Conservation (phyloP, 1,284 basidiomycete species). For the Mycosarcoma maydis region DNA sequence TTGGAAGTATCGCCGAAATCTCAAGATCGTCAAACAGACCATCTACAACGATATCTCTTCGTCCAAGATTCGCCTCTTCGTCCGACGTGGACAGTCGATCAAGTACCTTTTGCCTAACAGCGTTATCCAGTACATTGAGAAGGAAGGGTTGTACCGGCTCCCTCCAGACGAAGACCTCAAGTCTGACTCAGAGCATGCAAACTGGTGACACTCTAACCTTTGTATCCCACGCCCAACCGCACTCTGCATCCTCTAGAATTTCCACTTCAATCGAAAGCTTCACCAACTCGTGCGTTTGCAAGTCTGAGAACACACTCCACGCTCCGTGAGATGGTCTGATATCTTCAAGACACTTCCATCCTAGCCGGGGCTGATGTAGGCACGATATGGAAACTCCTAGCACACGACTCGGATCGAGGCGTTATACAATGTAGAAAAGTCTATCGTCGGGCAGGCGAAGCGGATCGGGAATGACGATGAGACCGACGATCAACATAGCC, state of each 20-base stretch:
- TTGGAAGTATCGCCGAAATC: slow-evolving; percentile 77
- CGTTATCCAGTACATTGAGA: slow-evolving; percentile 94
- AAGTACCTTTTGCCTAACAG: slow-evolving; percentile 88
- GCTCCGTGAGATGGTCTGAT: too few species aligned
- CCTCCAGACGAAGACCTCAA: slow-evolving; percentile 40
- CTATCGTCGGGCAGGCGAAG: slow-evolving; percentile 6
- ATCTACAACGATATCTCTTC: slow-evolving; percentile 96
- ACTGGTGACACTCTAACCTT: slow-evolving; percentile 33
- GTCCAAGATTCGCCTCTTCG: slow-evolving; percentile 74
- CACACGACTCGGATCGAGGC: too few species aligned
- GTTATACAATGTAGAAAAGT: too few species aligned
- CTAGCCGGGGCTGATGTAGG: too few species aligned
- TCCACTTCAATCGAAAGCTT: too few species aligned
- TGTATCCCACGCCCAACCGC: too few species aligned
- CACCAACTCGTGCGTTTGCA: too few species aligned
- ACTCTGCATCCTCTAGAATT: too few species aligned
- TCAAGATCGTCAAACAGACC: slow-evolving; percentile 84
- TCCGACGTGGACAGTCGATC: slow-evolving; percentile 90
- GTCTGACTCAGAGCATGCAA: slow-evolving; percentile 30
- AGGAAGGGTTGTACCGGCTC: slow-evolving; percentile 71
- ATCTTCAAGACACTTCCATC: too few species aligned
- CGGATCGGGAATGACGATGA: slow-evolving; percentile 25
- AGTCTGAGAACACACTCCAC: too few species aligned
- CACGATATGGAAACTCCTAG: too few species aligned
- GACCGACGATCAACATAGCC: slow-evolving; percentile 2